phyloP scores from a whole-genome alignment of 805 yeast genomes.

The Nakazawaea wyomingensis region DNA sequence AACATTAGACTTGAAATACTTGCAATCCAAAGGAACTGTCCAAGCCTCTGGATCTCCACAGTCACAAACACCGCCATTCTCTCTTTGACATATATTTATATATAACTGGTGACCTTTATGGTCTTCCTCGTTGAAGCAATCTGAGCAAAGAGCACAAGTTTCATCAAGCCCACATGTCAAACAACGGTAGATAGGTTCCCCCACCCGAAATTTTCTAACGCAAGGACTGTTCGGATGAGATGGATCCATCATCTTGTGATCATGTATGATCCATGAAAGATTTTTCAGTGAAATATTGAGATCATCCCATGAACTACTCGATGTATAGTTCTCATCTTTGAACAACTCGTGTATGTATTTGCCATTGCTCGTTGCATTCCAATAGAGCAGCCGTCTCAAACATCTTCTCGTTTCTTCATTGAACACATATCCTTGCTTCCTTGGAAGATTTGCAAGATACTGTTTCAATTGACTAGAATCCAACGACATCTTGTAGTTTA shows the following conservation, averaged over 20 bases:
- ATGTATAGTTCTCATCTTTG: background rate
- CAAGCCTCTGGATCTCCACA: conserved; percentile 91
- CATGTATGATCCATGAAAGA: conserved; percentile 5
- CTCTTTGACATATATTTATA: conserved; percentile 56
- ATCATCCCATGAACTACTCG: background rate
- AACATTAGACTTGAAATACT: conserved; percentile 27
- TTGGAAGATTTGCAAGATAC: conserved; percentile 35
- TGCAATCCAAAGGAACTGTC: conserved; percentile 50
- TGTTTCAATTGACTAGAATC: conserved; percentile 25
- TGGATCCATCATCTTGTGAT: conserved; percentile 17
- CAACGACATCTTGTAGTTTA: too few species aligned
- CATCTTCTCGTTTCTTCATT: conserved; percentile 24
- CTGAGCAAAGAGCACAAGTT: conserved; percentile 75
- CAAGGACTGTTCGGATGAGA: conserved; percentile 67
- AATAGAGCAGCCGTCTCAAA: conserved; percentile 38
- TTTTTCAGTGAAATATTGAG: conserved; percentile 9
- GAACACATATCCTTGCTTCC: conserved; percentile 26
- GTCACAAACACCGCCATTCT: conserved; percentile 77
- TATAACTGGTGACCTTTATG: conserved; percentile 74
- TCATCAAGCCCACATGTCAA: conserved; percentile 74
- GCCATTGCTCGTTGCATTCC: conserved; percentile 37
- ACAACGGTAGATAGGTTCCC: conserved; percentile 81
- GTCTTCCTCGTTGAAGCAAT: conserved; percentile 63
- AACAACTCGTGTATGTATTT: conserved; percentile 34
- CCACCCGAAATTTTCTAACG: conserved; percentile 63